A percentile compares a stretch with the other conserved stretches of the same genome.
These are phyloP conservation scores for Ogataea dorogensis DNA, from an alignment of 805 yeast genomes.

Conservation along the genomic window DNA sequence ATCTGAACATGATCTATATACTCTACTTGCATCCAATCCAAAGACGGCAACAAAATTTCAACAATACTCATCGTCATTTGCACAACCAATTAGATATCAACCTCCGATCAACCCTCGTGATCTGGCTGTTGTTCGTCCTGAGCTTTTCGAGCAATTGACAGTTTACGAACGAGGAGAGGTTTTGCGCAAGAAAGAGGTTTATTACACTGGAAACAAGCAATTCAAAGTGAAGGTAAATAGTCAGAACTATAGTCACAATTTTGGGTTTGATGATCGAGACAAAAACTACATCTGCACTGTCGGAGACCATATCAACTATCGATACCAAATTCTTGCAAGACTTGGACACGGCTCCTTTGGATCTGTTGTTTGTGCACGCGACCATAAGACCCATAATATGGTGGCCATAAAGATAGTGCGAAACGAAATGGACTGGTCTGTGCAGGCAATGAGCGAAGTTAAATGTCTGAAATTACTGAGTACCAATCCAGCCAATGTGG, in stretches of 20 bases:
- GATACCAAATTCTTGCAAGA: slow-evolving; percentile 58
- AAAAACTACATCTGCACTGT: slow-evolving; percentile 56
- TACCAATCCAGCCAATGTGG: slow-evolving; percentile 34
- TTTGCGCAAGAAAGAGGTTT: slow-evolving; percentile 45
- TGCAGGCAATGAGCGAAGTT: slow-evolving; percentile 78
- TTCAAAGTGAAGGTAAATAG: slow-evolving; percentile 35
- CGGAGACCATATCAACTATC: slow-evolving; percentile 73
- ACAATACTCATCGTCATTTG: slow-evolving; percentile 4
- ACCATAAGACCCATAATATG: slow-evolving; percentile 54
- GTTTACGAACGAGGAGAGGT: slow-evolving; percentile 64
- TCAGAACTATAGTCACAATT: slow-evolving; percentile 44
- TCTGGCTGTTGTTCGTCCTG: slow-evolving; percentile 20
- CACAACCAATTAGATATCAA: background rate
- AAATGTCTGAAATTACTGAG: slow-evolving; percentile 55
- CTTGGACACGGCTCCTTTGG: slow-evolving; percentile 87
- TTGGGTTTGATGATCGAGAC: slow-evolving; percentile 69
- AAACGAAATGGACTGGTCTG: slow-evolving; percentile 67
- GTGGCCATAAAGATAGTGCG: slow-evolving; percentile 80
- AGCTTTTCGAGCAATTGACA: slow-evolving; percentile 35
- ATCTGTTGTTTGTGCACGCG: slow-evolving; percentile 65
- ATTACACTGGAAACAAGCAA: slow-evolving; percentile 44
- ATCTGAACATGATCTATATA: slow-evolving; percentile 12
- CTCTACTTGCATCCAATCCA: slow-evolving; percentile 6
- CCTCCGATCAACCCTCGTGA: slow-evolving; percentile 16
- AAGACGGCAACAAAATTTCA: slow-evolving; percentile 11